phyloP scores from a whole-genome alignment of 2,329 filamentous ascomycete species.

The Neopestalotiopsis sp. region DNA sequence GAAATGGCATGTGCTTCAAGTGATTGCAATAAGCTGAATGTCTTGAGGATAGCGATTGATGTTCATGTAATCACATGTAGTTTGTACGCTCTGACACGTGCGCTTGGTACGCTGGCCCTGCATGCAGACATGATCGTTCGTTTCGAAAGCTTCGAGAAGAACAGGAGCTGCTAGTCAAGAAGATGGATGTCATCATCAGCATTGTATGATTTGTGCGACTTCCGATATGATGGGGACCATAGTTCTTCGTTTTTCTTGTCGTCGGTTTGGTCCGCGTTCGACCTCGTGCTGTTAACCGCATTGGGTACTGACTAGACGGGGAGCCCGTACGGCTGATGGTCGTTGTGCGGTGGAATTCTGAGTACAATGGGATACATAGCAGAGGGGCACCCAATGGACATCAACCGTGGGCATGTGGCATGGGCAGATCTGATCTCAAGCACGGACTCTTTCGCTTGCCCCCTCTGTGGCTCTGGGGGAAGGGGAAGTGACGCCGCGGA shows the following conservation, averaged over 20 bases:
- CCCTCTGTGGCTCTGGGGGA: conserved; percentile 6
- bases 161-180: not conserved
- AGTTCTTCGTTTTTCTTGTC: not conserved
- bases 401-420: not conserved
- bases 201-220: conserved; percentile 13
- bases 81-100: not conserved
- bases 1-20: not conserved
- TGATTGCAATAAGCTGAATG: not conserved
- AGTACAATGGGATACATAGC: not conserved
- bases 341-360: not conserved
- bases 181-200: not conserved
- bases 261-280: conserved; percentile 3
- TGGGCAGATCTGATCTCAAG: conserved; percentile 12
- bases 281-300: not conserved
- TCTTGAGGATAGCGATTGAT: not conserved
- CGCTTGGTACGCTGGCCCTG: not conserved
- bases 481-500: not conserved
- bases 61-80: conserved; percentile 1
- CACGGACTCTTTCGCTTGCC: conserved; percentile 11
- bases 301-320: not conserved
- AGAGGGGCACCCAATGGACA: not conserved
- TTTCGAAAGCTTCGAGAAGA: conserved; percentile 16
- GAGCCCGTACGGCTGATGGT: not conserved
- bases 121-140: not conserved
- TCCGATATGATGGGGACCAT: not conserved